Conservation (phyloP, 2,329 filamentous ascomycete species). For the Phyllosticta citriasiana region DNA sequence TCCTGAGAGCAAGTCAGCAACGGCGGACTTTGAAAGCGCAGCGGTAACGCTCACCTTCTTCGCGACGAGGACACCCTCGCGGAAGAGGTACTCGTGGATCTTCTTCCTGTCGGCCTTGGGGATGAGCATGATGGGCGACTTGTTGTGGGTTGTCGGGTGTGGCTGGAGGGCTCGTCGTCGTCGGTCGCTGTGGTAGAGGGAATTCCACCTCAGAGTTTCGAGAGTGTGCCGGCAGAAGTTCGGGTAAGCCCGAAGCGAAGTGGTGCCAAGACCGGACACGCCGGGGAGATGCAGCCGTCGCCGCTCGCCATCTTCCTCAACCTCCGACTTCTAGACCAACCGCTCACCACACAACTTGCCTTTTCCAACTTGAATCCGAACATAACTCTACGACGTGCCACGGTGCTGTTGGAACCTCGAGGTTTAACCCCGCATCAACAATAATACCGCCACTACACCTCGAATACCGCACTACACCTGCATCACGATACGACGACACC, state of each 20-base stretch:
- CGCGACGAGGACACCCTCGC: slow-evolving; percentile 14
- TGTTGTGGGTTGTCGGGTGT: slow-evolving; percentile 7
- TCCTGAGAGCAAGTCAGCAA: slow-evolving; percentile 69
- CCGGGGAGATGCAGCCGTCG: background rate
- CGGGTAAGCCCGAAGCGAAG: slow-evolving; percentile 3
- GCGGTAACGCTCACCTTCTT: slow-evolving; percentile 10
- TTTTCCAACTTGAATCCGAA: background rate
- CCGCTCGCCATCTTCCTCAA: too few relatives aligned
- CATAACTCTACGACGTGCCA: too few relatives aligned
- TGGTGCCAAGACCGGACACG: background rate
- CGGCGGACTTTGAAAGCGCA: slow-evolving; percentile 41
- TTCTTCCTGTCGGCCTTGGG: slow-evolving; percentile 99
- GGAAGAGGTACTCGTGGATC: slow-evolving; percentile 99
- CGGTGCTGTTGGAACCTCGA: background rate
- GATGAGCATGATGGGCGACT: slow-evolving; percentile 56
- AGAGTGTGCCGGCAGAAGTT: slow-evolving; percentile 1
- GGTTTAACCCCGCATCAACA: background rate
- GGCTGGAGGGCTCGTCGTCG: slow-evolving; percentile 10
- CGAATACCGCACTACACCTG: background rate
- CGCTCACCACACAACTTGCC: too few relatives aligned
- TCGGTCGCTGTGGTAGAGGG: slow-evolving; percentile 5
- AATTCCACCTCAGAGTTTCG: slow-evolving; percentile 4
- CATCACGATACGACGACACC: background rate
- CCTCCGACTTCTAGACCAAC: too few relatives aligned
- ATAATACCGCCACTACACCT: background rate